These are phyloP conservation scores for Dothideomycetidae sp. DNA, from an alignment of 2,329 filamentous ascomycete genomes.

Conservation along the genomic window DNA sequence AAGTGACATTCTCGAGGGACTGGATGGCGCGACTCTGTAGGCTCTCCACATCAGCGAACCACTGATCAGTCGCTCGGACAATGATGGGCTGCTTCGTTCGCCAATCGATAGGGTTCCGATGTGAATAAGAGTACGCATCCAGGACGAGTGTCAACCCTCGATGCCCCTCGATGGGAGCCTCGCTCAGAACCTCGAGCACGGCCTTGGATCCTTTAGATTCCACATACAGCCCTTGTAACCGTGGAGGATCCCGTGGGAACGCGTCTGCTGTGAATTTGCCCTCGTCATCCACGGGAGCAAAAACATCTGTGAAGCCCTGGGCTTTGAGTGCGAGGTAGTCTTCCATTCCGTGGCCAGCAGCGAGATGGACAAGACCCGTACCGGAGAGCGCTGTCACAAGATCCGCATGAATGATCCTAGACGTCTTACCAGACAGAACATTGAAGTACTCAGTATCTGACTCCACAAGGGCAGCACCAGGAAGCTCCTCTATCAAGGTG, in stretches of 20 bases:
- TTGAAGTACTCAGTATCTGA: conserved; percentile 50
- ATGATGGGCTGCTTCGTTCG: conserved; percentile 87
- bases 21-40: conserved; percentile 63
- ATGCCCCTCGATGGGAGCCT: conserved; percentile 14
- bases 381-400: conserved; percentile 88
- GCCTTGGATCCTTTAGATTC: conserved; percentile 53
- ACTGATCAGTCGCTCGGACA: conserved; percentile 83
- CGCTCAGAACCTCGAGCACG: conserved; percentile 54
- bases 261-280: conserved; percentile 71
- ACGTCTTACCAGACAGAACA: conserved; percentile 46
- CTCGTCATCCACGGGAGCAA: conserved; percentile 69
- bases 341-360: conserved; percentile 91
- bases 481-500: conserved; percentile 42
- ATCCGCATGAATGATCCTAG: conserved; percentile 60
- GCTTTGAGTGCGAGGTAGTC: conserved; percentile 73
- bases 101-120: conserved; percentile 99
- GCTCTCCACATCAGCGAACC: conserved; percentile 83
- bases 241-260: conserved; percentile 52
- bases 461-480: conserved; percentile 50
- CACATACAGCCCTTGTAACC: conserved; percentile 58
- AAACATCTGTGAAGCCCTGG: conserved; percentile 52
- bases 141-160: conserved; percentile 40
- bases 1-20: conserved; percentile 57
- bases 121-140: conserved; percentile 54
- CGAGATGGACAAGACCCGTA: conserved; percentile 85